Conservation (phyloP, 352 stramenopile species). For the Globisporangium emineosum region DNA sequence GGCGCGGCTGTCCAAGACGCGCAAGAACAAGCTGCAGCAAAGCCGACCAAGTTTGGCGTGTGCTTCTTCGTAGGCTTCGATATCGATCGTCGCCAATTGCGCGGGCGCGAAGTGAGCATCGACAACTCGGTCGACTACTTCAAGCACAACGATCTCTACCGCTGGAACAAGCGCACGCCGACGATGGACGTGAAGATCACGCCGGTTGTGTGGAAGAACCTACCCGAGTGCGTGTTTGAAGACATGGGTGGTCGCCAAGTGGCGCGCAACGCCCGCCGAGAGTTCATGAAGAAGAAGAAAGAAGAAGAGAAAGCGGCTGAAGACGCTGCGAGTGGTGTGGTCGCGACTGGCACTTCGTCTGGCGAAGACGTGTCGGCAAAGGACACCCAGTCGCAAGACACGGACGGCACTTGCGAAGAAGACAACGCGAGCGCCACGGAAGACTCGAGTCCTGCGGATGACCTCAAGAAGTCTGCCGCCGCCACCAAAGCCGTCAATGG, state of each 20-base stretch:
- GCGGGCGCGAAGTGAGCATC: slow-evolving; percentile 78
- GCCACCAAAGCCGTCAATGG: neutral
- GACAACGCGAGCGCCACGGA: slow-evolving; percentile 35
- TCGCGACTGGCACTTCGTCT: slow-evolving; percentile 25
- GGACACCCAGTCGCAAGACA: slow-evolving; percentile 54
- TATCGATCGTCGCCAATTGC: slow-evolving; percentile 74
- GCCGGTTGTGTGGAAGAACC: slow-evolving; percentile 80
- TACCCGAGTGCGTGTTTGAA: slow-evolving; percentile 84
- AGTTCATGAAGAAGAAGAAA: slow-evolving; percentile 86
- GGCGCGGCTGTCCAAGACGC: slow-evolving; percentile 13
- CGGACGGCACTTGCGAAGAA: slow-evolving; percentile 43
- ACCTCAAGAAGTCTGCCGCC: neutral
- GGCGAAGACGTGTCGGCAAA: slow-evolving; percentile 49
- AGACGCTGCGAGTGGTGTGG: slow-evolving; percentile 26
- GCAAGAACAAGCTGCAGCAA: slow-evolving; percentile 16
- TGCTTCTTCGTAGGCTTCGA: slow-evolving; percentile 89
- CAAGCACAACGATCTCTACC: slow-evolving; percentile 87
- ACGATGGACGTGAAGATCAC: slow-evolving; percentile 88
- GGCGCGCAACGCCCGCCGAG: slow-evolving; percentile 56
- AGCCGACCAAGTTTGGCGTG: slow-evolving; percentile 60
- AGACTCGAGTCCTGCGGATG: slow-evolving; percentile 31
- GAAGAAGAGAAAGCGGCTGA: slow-evolving; percentile 76
- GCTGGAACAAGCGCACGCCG: slow-evolving; percentile 84
- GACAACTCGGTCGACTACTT: slow-evolving; percentile 87
- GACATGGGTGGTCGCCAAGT: slow-evolving; percentile 72